phyloP scores from a whole-genome alignment of 129 eudicot species.

The sunflower (Helianthus annuus) region DNA sequence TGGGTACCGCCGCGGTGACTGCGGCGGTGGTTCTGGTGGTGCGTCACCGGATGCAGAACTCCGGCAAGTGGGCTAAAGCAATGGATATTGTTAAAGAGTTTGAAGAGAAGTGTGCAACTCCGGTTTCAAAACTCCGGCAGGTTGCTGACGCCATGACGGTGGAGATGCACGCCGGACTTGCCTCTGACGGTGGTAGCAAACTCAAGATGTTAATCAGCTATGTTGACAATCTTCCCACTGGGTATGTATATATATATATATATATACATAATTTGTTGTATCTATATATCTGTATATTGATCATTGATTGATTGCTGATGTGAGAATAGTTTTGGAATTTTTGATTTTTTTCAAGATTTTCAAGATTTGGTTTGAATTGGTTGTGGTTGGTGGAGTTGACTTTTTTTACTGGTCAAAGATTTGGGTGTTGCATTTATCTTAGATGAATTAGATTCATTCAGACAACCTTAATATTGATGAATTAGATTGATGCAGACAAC shows the following conservation, averaged over 20 bases:
- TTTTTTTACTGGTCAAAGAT: neutral
- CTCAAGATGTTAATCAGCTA: conserved; percentile 96
- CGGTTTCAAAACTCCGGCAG: conserved; percentile 65
- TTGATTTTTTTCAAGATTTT: neutral
- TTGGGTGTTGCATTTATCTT: too few relatives aligned
- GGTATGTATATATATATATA: conserved; percentile 38
- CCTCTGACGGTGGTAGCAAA: conserved; percentile 97
- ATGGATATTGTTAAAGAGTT: conserved; percentile 69
- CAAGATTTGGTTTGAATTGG: conserved; percentile 23
- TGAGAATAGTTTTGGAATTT: too few relatives aligned
- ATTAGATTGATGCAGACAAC: too few relatives aligned
- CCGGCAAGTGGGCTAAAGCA: conserved; percentile 63
- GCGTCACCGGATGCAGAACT: conserved; percentile 69
- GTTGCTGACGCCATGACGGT: conserved; percentile 95
- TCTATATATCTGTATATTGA: neutral
- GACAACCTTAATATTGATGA: too few relatives aligned
- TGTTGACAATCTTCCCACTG: conserved; percentile 92
- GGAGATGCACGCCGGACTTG: conserved; percentile 99
- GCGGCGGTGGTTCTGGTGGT: conserved; percentile 79
- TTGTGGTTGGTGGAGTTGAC: conserved; percentile 19
- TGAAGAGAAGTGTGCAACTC: conserved; percentile 64
- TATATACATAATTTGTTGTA: neutral
- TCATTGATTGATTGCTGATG: neutral
- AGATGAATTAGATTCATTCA: too few relatives aligned
- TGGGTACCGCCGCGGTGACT: conserved; percentile 68